These are phyloP conservation scores for Fusarium subtropicale DNA, from an alignment of 2,329 filamentous ascomycete genomes.

Conservation along the genomic window DNA sequence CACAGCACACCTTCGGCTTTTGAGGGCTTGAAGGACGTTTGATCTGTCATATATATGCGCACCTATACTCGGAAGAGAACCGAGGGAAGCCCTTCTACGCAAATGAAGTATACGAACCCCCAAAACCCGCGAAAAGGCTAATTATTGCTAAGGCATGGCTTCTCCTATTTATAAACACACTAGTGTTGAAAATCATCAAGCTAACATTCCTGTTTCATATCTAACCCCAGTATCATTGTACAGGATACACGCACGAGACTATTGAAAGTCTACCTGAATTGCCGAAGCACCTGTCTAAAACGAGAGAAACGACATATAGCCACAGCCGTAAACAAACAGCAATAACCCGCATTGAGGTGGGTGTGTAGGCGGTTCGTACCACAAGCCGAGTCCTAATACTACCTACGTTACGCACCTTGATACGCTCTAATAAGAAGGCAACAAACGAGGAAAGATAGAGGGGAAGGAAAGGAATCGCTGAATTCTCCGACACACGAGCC, in stretches of 20 bases:
- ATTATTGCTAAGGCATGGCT: not conserved
- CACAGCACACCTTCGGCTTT: constrained; percentile 10
- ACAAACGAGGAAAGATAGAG: not conserved
- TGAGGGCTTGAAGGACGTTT: not conserved
- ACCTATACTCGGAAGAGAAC: not conserved
- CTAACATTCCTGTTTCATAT: constrained; percentile 32
- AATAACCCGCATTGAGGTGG: not conserved
- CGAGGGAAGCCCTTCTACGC: not conserved
- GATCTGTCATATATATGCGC: constrained; percentile 23
- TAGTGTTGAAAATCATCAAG: constrained; percentile 23
- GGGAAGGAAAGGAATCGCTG: constrained; percentile 1
- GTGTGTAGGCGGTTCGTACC: constrained; percentile 4
- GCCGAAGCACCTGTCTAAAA: constrained; percentile 23
- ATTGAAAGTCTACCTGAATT: constrained; percentile 28
- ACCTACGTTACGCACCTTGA: not conserved
- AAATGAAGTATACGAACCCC: not conserved
- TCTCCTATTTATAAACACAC: constrained; percentile 33
- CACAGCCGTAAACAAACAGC: constrained; percentile 33
- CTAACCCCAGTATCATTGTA: constrained; percentile 15
- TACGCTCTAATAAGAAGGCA: not conserved
- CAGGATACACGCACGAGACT: constrained; percentile 22
- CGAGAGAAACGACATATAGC: constrained; percentile 12
- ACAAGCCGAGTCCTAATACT: constrained; percentile 3
- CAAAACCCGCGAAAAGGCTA: not conserved
- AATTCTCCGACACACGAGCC: constrained; percentile 28